Percentiles rank a stretch among this genome's conserved stretches.
Conservation (phyloP, 352 stramenopile genomes). For the Pythium oligandrum region DNA sequence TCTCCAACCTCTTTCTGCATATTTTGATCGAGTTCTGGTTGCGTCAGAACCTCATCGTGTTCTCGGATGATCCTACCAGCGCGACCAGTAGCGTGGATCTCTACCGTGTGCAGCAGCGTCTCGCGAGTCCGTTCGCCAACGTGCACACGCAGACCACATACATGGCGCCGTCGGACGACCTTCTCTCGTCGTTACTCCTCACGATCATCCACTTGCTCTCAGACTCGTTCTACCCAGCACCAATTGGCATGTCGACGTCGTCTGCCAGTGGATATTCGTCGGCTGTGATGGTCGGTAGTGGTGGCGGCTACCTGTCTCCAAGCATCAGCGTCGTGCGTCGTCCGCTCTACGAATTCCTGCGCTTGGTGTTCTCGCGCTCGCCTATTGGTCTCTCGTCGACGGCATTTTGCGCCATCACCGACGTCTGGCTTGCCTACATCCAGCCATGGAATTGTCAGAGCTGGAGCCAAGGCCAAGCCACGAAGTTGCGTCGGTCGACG, state of each 20-base stretch:
- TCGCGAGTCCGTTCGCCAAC: conserved; percentile 59
- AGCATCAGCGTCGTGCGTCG: conserved; percentile 66
- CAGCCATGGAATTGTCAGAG: conserved; percentile 76
- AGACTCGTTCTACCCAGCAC: conserved; percentile 71
- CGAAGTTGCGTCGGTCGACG: conserved; percentile 2
- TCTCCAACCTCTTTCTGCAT: conserved; percentile 80
- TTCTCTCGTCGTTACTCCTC: conserved; percentile 74
- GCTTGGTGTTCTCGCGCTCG: conserved; percentile 76
- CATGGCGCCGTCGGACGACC: conserved; percentile 78
- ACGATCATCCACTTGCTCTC: conserved; percentile 81
- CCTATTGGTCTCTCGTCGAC: conserved; percentile 72
- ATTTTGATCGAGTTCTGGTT: conserved; percentile 87
- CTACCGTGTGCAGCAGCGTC: conserved; percentile 24
- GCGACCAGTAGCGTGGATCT: conserved; percentile 13
- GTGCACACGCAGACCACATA: conserved; percentile 82
- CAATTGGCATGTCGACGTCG: conserved; percentile 26
- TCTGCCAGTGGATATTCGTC: conserved; percentile 12
- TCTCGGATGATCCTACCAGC: conserved; percentile 45
- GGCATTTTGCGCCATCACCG: conserved; percentile 75
- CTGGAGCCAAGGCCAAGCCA: conserved; percentile 35
- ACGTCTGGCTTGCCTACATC: conserved; percentile 86
- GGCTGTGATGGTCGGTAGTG: conserved; percentile 25
- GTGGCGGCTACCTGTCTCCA: conserved; percentile 61
- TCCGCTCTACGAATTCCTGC: conserved; percentile 81
- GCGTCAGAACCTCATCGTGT: conserved; percentile 84